These are phyloP conservation scores for Agrocybe chaxingu DNA, from an alignment of 768 basidiomycete genomes.

Conservation along the genomic window DNA sequence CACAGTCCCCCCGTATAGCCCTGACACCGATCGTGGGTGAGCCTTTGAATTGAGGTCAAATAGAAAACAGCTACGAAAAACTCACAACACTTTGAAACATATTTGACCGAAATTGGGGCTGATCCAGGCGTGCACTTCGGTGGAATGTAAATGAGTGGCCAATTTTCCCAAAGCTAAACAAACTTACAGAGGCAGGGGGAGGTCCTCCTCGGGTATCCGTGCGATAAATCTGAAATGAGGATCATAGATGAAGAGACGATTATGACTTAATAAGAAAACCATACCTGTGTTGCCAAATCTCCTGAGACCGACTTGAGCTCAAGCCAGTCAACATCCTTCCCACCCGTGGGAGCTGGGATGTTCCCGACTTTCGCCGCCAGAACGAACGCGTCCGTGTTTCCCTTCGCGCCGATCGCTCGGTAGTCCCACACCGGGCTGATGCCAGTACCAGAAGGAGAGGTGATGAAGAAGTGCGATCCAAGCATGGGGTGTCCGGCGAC, in stretches of 20 bases:
- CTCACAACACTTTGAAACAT: slow-evolving; percentile 52
- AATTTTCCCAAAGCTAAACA: background rate
- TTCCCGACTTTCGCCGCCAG: slow-evolving; percentile 40
- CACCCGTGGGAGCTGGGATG: slow-evolving; percentile 38
- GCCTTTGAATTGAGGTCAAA: background rate
- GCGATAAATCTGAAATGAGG: slow-evolving; percentile 37
- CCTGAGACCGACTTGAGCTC: slow-evolving; percentile 45
- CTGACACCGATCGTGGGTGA: slow-evolving; percentile 3
- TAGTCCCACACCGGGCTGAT: slow-evolving; percentile 57
- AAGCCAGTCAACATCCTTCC: slow-evolving; percentile 54
- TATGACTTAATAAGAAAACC: slow-evolving; percentile 7
- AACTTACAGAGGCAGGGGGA: slow-evolving; percentile 46
- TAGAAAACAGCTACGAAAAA: background rate
- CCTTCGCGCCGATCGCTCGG: slow-evolving; percentile 35
- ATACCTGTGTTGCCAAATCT: slow-evolving; percentile 45
- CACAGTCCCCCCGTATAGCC: slow-evolving; percentile 19
- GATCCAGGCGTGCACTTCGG: slow-evolving; percentile 38
- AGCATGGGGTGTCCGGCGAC: slow-evolving; percentile 8
- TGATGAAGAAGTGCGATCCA: slow-evolving; percentile 58
- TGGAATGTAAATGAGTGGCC: background rate
- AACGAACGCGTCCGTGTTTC: slow-evolving; percentile 43
- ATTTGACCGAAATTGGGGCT: slow-evolving; percentile 43
- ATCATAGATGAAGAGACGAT: no score
- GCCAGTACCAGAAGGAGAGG: slow-evolving; percentile 40
- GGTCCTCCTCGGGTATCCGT: slow-evolving; percentile 51